Evolutionary conservation across 768 basidiomycete species (phyloP).

Genomic region (Amanita muscaria): DNA sequence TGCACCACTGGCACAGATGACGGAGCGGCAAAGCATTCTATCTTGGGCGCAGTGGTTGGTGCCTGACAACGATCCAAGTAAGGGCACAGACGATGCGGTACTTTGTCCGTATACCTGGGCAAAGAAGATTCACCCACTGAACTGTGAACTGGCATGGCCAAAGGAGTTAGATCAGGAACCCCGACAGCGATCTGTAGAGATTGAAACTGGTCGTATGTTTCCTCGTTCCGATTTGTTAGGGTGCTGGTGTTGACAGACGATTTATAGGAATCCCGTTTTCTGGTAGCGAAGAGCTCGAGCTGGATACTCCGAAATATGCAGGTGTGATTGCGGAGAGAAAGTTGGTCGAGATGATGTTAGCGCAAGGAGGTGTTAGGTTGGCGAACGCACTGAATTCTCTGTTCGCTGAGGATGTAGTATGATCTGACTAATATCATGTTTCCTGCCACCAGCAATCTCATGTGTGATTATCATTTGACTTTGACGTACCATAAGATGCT

Average conservation of each 20-base stretch:
- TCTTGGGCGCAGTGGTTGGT: slow-evolving; percentile 15
- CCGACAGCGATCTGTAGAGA: neutral
- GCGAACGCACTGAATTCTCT: neutral
- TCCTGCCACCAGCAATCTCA: too few species aligned
- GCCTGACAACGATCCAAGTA: slow-evolving; percentile 7
- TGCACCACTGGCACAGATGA: slow-evolving; percentile 22
- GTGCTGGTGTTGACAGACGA: neutral
- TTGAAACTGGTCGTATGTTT: neutral
- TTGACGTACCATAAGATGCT: too few species aligned
- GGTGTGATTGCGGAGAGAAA: neutral
- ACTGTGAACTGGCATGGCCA: slow-evolving; percentile 82
- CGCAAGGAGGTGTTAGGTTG: neutral
- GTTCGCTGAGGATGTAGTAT: neutral
- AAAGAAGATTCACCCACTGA: slow-evolving; percentile 59
- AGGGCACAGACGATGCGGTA: slow-evolving; percentile 41
- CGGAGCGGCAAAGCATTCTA: too few species aligned
- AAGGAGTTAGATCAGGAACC: slow-evolving; percentile 42
- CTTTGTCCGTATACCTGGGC: slow-evolving; percentile 81
- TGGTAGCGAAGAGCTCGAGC: neutral
- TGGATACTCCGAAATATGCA: slow-evolving; percentile 1
- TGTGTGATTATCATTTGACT: too few species aligned
- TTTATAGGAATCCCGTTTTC: neutral
- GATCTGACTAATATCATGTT: too few species aligned
- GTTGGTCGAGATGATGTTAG: slow-evolving; percentile 49
- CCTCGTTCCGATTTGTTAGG: neutral